Conservation (phyloP, 2,329 filamentous ascomycete genomes). For the Fusarium tjaetaba region DNA sequence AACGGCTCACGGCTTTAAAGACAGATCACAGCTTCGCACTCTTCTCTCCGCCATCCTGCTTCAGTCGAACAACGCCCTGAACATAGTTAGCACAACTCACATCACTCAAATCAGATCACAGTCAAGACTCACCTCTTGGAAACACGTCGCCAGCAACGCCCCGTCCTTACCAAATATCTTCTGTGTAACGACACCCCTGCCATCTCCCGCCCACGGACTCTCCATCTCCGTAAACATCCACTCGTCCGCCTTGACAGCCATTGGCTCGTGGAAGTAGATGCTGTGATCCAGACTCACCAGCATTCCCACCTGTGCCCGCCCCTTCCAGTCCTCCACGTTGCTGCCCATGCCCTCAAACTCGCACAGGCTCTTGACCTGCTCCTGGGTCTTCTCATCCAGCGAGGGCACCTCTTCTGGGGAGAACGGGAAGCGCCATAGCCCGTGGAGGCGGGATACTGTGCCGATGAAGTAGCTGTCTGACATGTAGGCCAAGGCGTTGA, state of each 20-base stretch:
- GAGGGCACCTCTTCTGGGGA: slow-evolving; percentile 63
- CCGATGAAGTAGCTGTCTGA: slow-evolving; percentile 94
- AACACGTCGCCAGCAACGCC: slow-evolving; percentile 78
- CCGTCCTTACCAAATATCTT: slow-evolving; percentile 78
- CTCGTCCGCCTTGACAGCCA: slow-evolving; percentile 68
- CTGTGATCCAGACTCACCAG: slow-evolving; percentile 83
- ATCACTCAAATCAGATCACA: background rate
- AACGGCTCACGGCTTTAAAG: background rate
- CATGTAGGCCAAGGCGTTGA: slow-evolving; percentile 91
- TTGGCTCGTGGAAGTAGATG: slow-evolving; percentile 74
- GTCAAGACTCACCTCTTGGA: slow-evolving; percentile 73
- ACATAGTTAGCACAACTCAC: slow-evolving; percentile 32
- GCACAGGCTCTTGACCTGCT: slow-evolving; percentile 51
- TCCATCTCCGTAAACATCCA: slow-evolving; percentile 86
- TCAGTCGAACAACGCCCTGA: slow-evolving; percentile 62
- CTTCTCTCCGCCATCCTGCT: slow-evolving; percentile 52
- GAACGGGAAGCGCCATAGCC: slow-evolving; percentile 77
- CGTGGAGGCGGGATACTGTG: slow-evolving; percentile 83
- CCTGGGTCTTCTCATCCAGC: slow-evolving; percentile 54
- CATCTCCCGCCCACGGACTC: slow-evolving; percentile 82
- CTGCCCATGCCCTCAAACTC: slow-evolving; percentile 54
- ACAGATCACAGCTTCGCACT: slow-evolving; percentile 47
- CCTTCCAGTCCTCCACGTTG: slow-evolving; percentile 58
- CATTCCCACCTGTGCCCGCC: slow-evolving; percentile 77
- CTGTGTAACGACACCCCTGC: slow-evolving; percentile 79